Evolutionary conservation across 345 rosid species (phyloP).

Genomic region (Kandelia obovata): DNA sequence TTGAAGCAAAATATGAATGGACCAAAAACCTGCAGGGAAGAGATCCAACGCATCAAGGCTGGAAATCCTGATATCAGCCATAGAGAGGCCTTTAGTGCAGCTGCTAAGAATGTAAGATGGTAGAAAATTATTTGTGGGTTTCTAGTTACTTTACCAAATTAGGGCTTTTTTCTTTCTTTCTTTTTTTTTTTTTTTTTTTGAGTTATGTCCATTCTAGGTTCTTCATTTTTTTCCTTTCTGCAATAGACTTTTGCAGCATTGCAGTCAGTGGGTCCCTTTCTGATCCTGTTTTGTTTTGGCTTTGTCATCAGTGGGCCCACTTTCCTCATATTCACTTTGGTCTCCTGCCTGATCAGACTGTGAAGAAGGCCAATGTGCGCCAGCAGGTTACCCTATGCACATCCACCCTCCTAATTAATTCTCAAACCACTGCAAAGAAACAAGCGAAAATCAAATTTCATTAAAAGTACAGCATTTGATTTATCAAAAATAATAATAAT

Average conservation of each 20-base stretch:
- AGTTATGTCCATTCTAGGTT: slow-evolving; percentile 15
- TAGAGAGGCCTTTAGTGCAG: slow-evolving; percentile 99
- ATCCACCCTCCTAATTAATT: neutral
- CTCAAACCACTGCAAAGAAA: no score
- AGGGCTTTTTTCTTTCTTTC: slow-evolving; percentile 6
- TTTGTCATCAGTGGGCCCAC: slow-evolving; percentile 29
- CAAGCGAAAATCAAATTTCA: no score
- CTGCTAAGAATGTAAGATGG: slow-evolving; percentile 94
- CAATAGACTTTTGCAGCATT: neutral
- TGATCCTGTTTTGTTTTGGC: slow-evolving; percentile 6
- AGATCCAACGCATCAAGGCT: slow-evolving; percentile 99
- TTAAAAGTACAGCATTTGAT: no score
- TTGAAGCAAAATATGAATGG: slow-evolving; percentile 4
- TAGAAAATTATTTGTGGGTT: slow-evolving; percentile 10
- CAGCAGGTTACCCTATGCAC: slow-evolving; percentile 14
- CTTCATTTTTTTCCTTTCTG: slow-evolving; percentile 1
- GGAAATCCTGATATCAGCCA: slow-evolving; percentile 98
- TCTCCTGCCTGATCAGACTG: slow-evolving; percentile 28
- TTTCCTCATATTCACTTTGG: slow-evolving; percentile 32
- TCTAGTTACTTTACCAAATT: slow-evolving; percentile 27
- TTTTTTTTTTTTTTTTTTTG: neutral
- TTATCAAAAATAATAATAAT: no score
- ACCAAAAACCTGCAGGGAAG: slow-evolving; percentile 61
- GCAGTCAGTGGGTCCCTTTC: slow-evolving; percentile 1
- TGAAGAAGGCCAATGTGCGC: slow-evolving; percentile 21